Evolutionary conservation across 345 rosid species (phyloP).

Genomic region (Leavenworthia alabamica): DNA sequence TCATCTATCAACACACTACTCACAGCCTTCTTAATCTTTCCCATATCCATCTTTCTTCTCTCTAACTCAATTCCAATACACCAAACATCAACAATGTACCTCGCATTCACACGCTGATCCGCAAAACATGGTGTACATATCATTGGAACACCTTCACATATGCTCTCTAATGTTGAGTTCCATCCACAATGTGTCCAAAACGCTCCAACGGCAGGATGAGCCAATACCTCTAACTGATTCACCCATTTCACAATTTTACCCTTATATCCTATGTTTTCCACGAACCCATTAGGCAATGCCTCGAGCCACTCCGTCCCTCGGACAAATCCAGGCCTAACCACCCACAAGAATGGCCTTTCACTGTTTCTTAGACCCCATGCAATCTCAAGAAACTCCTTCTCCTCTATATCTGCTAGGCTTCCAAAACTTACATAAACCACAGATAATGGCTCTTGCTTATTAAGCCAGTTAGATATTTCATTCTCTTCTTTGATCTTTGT

Average conservation of each 20-base stretch:
- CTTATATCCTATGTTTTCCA: conserved; percentile 33
- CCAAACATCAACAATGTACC: conserved; percentile 51
- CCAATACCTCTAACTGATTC: conserved; percentile 55
- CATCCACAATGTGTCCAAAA: conserved; percentile 69
- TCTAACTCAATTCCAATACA: conserved; percentile 44
- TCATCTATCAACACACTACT: conserved; percentile 33
- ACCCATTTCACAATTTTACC: conserved; percentile 63
- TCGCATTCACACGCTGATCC: conserved; percentile 52
- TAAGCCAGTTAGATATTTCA: conserved; percentile 45
- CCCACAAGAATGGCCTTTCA: conserved; percentile 55
- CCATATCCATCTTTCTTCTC: conserved; percentile 34
- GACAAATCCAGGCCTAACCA: conserved; percentile 38
- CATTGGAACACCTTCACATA: conserved; percentile 66
- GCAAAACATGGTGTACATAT: conserved; percentile 58
- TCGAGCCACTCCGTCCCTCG: conserved; percentile 30
- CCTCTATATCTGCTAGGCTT: conserved; percentile 36
- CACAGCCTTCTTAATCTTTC: conserved; percentile 35
- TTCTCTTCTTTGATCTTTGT: conserved; percentile 24
- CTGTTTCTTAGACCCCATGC: conserved; percentile 54
- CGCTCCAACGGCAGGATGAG: conserved; percentile 45
- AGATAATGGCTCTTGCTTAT: conserved; percentile 37
- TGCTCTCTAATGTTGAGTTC: conserved; percentile 63
- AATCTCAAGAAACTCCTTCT: conserved; percentile 41
- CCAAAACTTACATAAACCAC: conserved; percentile 66
- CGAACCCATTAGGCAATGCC: conserved; percentile 34